Percentiles rank a stretch among this genome's conserved stretches.
phyloP scores from a whole-genome alignment of 495 filamentous ascomycete species.

The Patellaria atrata region DNA sequence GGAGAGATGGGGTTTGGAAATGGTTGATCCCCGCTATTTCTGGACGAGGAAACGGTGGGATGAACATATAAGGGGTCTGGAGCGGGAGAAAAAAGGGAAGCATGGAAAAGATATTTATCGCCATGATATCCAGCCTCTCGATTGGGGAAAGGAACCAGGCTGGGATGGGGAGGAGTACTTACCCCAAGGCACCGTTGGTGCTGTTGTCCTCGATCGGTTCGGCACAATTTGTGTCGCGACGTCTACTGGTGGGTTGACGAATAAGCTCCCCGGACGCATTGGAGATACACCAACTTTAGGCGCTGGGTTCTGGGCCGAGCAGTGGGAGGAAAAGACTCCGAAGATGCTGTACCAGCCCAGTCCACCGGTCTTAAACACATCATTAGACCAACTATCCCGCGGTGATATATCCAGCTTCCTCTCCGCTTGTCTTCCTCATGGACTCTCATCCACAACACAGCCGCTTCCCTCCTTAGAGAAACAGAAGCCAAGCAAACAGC shows the following conservation, averaged over 20 bases:
- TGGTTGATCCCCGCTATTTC: conserved; percentile 58
- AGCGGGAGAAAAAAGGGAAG: conserved; percentile 30
- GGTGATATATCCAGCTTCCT: conserved; percentile 9
- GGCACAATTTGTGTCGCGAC: conserved; percentile 69
- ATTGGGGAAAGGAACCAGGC: conserved; percentile 16
- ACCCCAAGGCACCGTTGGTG: conserved; percentile 73
- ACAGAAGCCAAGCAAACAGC: background rate
- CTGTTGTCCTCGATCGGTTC: conserved; percentile 58
- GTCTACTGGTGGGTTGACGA: conserved; percentile 77
- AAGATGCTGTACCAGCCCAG: conserved; percentile 13
- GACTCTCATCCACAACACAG: background rate
- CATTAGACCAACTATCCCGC: conserved; percentile 13
- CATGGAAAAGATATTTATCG: too few relatives aligned
- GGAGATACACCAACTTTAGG: conserved; percentile 81
- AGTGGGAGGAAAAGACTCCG: conserved; percentile 38
- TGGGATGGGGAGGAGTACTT: conserved; percentile 45
- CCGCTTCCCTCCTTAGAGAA: background rate
- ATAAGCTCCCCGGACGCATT: conserved; percentile 72
- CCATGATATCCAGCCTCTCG: background rate
- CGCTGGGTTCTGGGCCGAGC: conserved; percentile 82
- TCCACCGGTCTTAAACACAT: background rate
- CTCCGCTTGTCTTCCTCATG: conserved; percentile 10
- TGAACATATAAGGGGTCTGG: conserved; percentile 57
- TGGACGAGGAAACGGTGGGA: conserved; percentile 71
- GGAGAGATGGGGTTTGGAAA: conserved; percentile 48